Evolutionary conservation across 1,284 basidiomycete genomes (phyloP).

Genomic region (Pholiota adiposa): DNA sequence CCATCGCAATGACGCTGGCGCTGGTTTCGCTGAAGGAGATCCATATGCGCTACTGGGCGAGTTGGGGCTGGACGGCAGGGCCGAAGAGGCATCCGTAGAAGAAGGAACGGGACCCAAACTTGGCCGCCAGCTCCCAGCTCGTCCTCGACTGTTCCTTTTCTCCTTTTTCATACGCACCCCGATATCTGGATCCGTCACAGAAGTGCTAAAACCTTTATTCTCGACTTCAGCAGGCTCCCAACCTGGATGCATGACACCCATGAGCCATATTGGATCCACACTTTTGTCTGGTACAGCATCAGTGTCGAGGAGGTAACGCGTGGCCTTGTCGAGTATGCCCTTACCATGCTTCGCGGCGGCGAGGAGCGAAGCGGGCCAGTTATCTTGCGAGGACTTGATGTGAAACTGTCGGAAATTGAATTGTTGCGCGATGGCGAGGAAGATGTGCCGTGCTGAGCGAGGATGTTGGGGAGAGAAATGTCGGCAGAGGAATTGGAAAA

Average conservation of each 20-base stretch:
- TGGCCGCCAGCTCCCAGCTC: constrained; percentile 43
- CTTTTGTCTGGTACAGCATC: constrained; percentile 84
- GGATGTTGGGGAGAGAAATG: background rate
- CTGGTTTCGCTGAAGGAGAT: constrained; percentile 7
- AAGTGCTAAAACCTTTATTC: background rate
- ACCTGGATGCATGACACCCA: constrained; percentile 80
- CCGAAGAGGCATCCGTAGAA: constrained; percentile 18
- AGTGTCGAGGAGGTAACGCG: constrained; percentile 83
- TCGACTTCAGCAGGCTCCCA: constrained; percentile 46
- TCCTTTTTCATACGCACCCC: background rate
- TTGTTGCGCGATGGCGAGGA: background rate
- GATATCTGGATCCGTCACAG: background rate
- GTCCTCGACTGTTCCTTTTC: constrained; percentile 39
- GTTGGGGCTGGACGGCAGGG: constrained; percentile 5
- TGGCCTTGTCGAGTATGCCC: constrained; percentile 45
- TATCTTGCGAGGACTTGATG: background rate
- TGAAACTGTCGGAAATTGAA: background rate
- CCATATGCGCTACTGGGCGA: background rate
- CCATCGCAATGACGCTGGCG: constrained; percentile 54
- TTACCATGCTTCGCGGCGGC: constrained; percentile 3
- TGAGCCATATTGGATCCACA: constrained; percentile 81
- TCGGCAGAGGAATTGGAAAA: background rate
- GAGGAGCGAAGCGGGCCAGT: background rate
- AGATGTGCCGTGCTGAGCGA: constrained; percentile 6
- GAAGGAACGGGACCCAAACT: constrained; percentile 49